Base-by-base conservation (phyloP, 257 asterid genomes). In the Mitragyna speciosa region DNA sequence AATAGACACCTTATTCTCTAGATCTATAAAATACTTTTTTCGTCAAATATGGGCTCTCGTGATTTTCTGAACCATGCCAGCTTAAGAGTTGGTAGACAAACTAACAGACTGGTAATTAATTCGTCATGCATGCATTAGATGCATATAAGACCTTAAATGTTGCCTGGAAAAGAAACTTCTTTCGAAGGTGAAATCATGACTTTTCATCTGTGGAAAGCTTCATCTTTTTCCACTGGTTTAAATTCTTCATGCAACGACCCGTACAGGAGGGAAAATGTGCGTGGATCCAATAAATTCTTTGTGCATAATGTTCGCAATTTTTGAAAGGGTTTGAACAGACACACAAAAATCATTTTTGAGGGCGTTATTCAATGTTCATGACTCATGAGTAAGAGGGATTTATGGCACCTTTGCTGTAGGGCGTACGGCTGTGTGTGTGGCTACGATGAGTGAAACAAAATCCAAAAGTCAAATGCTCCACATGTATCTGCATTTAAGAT, bases 381-480 rank as follows among this genome's bases (percentile, higher is more conserved):
- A 75, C 68, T 75, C 49, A 58, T 14, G 41, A 71, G 41, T 36
- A 61, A 52, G 36, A 73, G 33, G 68, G 73, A 43, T 47, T 51
- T 72, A 47, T 79, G 63, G 76, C 22, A 24, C 28, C 6, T 12
- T 22, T 20, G 70, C 31, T 41, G 45, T 22, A 24, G 9, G 59
- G 67, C 11, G 6, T 61, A 61, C 19, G 33, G 26, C 67, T 52
- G 36, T 74, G 51, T 14, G 31, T 63, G 48, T 45, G 36, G 71
- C 20, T 49, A 28, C 31, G 49, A 66, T 22, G 72, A 69, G 9
- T 45, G 20, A 33, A 74, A 39, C 22, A 74, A 67, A 7, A 24
- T 76, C 41, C 61, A 75, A 49, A 81, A 75, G 84, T 81, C 84
- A 81, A 67, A 68, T 43, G 45, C n/a, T 68, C 77, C 84, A 68